Percentiles rank a stretch among this genome's conserved stretches.
These are phyloP conservation scores for Geoglossum cookeanum DNA, from an alignment of 2,329 filamentous ascomycete species.

Conservation along the genomic window DNA sequence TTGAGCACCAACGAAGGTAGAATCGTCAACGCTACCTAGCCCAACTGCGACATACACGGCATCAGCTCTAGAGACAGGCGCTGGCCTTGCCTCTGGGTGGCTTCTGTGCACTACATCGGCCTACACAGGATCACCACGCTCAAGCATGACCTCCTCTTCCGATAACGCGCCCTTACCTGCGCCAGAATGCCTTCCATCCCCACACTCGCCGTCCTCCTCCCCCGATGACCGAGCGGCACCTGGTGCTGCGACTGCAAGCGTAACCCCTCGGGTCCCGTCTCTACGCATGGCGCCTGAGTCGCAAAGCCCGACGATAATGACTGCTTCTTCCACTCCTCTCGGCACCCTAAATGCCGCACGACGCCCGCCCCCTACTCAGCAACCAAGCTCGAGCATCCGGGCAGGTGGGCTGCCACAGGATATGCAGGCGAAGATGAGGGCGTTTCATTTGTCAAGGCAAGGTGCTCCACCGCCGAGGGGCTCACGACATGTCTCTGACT, in stretches of 20 bases:
- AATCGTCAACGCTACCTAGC: neutral
- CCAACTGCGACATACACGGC: neutral
- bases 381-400: conserved; percentile 24
- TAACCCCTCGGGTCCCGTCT: conserved; percentile 35
- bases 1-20: neutral
- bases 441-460: conserved; percentile 46
- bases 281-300: conserved; percentile 42
- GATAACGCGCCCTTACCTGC: neutral
- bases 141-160: neutral
- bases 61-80: neutral
- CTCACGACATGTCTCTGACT: conserved; percentile 6
- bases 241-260: neutral
- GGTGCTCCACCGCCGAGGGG: conserved; percentile 28
- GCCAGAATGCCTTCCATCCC: neutral
- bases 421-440: conserved; percentile 49
- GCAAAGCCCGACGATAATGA: conserved; percentile 39
- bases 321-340: conserved; percentile 63
- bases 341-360: conserved; percentile 55
- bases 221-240: neutral
- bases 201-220: neutral
- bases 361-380: conserved; percentile 25
- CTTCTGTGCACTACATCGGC: neutral
- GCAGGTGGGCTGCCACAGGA: conserved; percentile 38
- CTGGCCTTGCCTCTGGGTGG: neutral
- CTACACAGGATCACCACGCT: neutral